A percentile compares a stretch with the other conserved stretches of the same genome.
Conservation (phyloP, 768 basidiomycete species). For the Serendipita indica region DNA sequence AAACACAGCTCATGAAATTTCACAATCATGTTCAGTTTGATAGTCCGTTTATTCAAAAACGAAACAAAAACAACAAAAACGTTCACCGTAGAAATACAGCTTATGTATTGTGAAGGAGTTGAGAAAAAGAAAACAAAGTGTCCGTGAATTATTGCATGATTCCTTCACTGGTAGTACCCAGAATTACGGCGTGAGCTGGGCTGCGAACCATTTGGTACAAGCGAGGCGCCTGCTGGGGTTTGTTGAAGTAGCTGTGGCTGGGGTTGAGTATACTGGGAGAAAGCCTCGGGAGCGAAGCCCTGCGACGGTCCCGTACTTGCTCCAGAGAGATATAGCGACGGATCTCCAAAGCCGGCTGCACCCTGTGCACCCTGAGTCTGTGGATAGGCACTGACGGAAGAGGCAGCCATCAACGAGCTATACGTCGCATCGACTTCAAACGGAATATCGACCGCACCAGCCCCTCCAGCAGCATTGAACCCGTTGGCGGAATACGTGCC, state of each 20-base stretch:
- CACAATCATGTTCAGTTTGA: background rate
- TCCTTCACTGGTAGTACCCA: background rate
- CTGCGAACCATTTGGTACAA: background rate
- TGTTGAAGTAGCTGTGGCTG: background rate
- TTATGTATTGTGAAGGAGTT: too few relatives aligned
- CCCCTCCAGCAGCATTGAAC: background rate
- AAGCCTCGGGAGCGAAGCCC: too few relatives aligned
- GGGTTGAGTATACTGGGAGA: background rate
- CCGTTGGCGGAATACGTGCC: background rate
- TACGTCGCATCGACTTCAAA: slow-evolving; percentile 5
- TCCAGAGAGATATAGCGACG: too few relatives aligned
- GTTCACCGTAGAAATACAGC: background rate
- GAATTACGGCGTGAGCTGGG: background rate
- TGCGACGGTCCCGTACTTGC: too few relatives aligned
- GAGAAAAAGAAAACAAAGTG: background rate
- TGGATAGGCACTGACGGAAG: background rate
- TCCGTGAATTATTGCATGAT: background rate
- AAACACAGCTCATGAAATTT: background rate
- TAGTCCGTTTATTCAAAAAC: background rate
- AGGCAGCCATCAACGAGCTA: background rate
- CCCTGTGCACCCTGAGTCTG: background rate
- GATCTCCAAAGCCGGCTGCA: background rate
- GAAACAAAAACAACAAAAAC: background rate
- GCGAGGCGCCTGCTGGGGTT: background rate
- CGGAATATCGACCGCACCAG: background rate